Evolutionary conservation across 2,329 filamentous ascomycete genomes (phyloP), one percentile per base, ranked within the genome.

Genomic region (Elsinoe perseae): DNA sequence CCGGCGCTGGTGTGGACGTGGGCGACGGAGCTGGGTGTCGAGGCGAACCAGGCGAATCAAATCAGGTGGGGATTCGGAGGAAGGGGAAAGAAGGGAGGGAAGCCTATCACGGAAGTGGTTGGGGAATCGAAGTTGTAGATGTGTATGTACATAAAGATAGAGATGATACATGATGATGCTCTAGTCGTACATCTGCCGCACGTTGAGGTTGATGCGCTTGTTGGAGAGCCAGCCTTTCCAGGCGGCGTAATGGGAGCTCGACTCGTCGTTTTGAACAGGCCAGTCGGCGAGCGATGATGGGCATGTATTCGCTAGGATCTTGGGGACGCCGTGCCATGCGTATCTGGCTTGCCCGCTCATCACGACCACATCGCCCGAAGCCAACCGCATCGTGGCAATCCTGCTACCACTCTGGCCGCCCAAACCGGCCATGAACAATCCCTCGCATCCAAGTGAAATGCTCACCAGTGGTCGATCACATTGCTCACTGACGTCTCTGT

Each of bases 261-360:
- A 68, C 50, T 65, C 73, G 40, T 73, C 69, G 2, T 77, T 76
- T 42, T 59, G 28, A 58, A 70, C 75, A 7, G 91, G 91, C 91
- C 91, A 97, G 40, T 85, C 75, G 57, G 76, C 73, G 50, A 97
- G 70, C 70, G 84, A 87, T 0, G 73, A 73, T 0, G 92, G 92
- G 70, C 91, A 97, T 0, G 89, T 95, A 1, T 75, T 81, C 46
- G 82, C 79, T 32, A 96, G 66, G 10, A 97, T 85, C 68, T 91
- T 93, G 4, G 93, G 91, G 10, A 97, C 90, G 10, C 88, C 91
- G 72, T 97, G 93, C 92, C 92, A 97, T 1, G 92, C 91, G 71
- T 89, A 95, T 42, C 93, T 79, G 3, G 88, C 86, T 57, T 83
- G 77, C 18, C 86, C 80, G 50, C 82, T 84, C 92, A 98, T 97